Conservation (phyloP, 2,329 filamentous ascomycete species). For the Phoma sp. region DNA sequence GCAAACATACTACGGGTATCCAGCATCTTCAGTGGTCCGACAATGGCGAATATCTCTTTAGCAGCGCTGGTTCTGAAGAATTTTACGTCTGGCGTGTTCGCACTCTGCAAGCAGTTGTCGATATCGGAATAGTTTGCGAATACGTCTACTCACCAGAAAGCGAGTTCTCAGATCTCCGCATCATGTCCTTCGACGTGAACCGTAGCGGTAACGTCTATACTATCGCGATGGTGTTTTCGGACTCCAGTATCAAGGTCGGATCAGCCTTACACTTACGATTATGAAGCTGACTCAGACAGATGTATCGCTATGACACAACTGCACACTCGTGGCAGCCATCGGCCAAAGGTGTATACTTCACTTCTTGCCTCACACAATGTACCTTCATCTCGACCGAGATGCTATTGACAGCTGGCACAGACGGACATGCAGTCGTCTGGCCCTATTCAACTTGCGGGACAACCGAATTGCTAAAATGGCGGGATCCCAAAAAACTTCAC, state of each 20-base stretch:
- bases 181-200: conserved; percentile 76
- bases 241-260: conserved; percentile 73
- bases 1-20: conserved; percentile 81
- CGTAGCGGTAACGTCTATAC: conserved; percentile 52
- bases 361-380: conserved; percentile 72
- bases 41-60: conserved; percentile 74
- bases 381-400: conserved; percentile 46
- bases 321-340: conserved; percentile 45
- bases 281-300: conserved; percentile 38
- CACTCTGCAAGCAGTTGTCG: conserved; percentile 57
- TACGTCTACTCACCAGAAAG: conserved; percentile 57
- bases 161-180: conserved; percentile 71
- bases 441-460: conserved; percentile 34
- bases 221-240: conserved; percentile 79
- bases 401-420: conserved; percentile 76
- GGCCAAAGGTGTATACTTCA: conserved; percentile 52
- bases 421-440: conserved; percentile 76
- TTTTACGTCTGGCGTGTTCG: conserved; percentile 79
- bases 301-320: conserved; percentile 50
- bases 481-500: conserved; percentile 60
- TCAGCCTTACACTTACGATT: neutral
- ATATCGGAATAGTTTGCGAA: conserved; percentile 60
- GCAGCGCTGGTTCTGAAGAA: conserved; percentile 86
- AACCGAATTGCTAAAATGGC: conserved; percentile 33
- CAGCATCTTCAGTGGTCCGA: conserved; percentile 78